Evolutionary conservation across 2,329 filamentous ascomycete genomes (phyloP), one percentile per base, ranked within the genome.

Genomic region (Cordyceps pruinosa): DNA sequence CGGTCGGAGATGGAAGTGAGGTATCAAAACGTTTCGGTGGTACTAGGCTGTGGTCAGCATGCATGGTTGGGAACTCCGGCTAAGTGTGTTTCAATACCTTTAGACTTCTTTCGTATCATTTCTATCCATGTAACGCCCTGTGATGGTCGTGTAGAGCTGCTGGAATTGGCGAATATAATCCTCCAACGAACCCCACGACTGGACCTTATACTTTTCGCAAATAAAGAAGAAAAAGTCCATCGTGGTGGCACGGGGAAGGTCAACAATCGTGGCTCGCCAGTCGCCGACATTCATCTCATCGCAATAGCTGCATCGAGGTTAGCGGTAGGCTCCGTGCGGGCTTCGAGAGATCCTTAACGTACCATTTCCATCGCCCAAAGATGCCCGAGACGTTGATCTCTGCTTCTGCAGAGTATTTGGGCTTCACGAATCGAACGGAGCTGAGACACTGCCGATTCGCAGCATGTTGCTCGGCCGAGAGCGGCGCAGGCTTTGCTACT

Each of bases 111-210:
- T 67, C 12, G 41, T 58, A 56, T 68, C 47, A 45, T 67, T 67
- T 34, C 60, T 56, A 49, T 68, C 55, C 15, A 63, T 60, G 26
- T 65, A 67, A 42, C 45, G 26, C 5, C 66, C 26, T 39, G 58
- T 64, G 9, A 66, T 44, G 9, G 53, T 65, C 4, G 57, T 66
- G 30, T 67, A 66, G 6, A 67, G 61, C 48, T 67, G 49, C 54
- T 68, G 53, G 46, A 66, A 68, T 35, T 69, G 42, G n/a, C 59
- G 59, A 44, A 66, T 67, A 51, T 68, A 69, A 41, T 44, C 41
- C 7, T 8, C 13, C 25, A 44, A 44, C 5, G 12, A 6, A 8
- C 41, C 41, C 7, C 25, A 44, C 6, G 6, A 44, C 12, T 25
- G 17, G 1, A 44, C 4, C 5, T 44, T 44, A 44, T 44, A 44